Conservation (phyloP, 257 asterid species). For the Solanum boliviense region DNA sequence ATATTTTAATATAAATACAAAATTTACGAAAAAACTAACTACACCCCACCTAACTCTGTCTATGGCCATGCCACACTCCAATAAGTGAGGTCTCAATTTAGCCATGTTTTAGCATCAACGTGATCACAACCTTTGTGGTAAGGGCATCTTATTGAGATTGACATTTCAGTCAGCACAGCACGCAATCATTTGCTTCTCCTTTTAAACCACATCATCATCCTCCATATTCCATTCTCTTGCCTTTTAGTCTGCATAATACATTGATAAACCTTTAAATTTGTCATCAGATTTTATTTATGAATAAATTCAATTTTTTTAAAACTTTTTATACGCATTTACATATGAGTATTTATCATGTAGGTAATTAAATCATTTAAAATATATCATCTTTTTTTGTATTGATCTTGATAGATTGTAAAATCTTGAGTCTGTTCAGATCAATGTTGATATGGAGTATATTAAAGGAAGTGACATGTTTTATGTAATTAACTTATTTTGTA, state of each 20-base stretch:
- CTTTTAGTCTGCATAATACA: neutral
- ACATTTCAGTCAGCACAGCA: neutral
- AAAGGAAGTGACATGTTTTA: neutral
- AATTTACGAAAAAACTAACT: too few relatives aligned
- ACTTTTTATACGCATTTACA: too few relatives aligned
- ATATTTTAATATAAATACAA: too few relatives aligned
- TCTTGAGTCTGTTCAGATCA: neutral
- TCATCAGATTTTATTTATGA: too few relatives aligned
- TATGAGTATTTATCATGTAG: too few relatives aligned
- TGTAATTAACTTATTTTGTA: neutral
- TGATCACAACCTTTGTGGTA: neutral
- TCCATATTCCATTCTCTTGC: neutral
- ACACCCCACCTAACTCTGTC: neutral
- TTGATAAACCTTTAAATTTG: too few relatives aligned
- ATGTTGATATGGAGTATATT: neutral
- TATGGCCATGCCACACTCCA: neutral
- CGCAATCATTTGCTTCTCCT: neutral
- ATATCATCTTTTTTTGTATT: neutral
- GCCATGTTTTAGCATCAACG: neutral
- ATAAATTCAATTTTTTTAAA: fast-evolving
- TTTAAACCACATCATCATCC: neutral
- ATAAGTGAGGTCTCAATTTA: neutral
- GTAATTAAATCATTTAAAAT: too few relatives aligned
- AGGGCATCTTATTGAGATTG: neutral
- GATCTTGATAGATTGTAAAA: neutral